phyloP scores from a whole-genome alignment of 2,329 filamentous ascomycete species.

The Bipolaris victoriae region DNA sequence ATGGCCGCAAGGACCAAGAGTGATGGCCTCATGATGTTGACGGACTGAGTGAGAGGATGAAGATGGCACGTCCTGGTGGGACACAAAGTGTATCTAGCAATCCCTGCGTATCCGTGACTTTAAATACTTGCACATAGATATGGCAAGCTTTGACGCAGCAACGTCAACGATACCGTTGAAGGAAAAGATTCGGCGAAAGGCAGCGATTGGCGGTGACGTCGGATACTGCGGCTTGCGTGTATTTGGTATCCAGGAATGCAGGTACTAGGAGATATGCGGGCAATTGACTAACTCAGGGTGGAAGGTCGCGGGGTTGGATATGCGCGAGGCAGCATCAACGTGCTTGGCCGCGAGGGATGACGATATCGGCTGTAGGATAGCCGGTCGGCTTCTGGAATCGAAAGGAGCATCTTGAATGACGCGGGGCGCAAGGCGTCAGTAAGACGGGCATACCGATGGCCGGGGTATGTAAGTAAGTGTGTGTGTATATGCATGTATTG shows the following conservation, averaged over 20 bases:
- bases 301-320: conserved; percentile 37
- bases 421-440: not conserved
- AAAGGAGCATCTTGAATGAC: not conserved
- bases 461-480: not conserved
- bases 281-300: conserved; percentile 35
- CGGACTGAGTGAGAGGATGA: not conserved
- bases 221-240: conserved; percentile 6
- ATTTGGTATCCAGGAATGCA: conserved; percentile 15
- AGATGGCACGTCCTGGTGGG: conserved; percentile 7
- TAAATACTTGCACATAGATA: conserved; percentile 20
- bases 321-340: conserved; percentile 22
- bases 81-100: conserved; percentile 5
- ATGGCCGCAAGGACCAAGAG: conserved; percentile 36
- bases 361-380: conserved; percentile 19
- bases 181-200: conserved; percentile 10
- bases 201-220: conserved; percentile 4
- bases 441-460: conserved; percentile 1
- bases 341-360: conserved; percentile 38
- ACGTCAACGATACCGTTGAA: conserved; percentile 25
- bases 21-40: conserved; percentile 40
- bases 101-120: conserved; percentile 4
- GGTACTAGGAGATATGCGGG: conserved; percentile 17
- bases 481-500: no score
- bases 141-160: conserved; percentile 16
- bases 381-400: conserved; percentile 10